A percentile compares a stretch with the other conserved stretches of the same genome.
phyloP scores from a whole-genome alignment of 2,329 filamentous ascomycete genomes.

The Diplodia intermedia region DNA sequence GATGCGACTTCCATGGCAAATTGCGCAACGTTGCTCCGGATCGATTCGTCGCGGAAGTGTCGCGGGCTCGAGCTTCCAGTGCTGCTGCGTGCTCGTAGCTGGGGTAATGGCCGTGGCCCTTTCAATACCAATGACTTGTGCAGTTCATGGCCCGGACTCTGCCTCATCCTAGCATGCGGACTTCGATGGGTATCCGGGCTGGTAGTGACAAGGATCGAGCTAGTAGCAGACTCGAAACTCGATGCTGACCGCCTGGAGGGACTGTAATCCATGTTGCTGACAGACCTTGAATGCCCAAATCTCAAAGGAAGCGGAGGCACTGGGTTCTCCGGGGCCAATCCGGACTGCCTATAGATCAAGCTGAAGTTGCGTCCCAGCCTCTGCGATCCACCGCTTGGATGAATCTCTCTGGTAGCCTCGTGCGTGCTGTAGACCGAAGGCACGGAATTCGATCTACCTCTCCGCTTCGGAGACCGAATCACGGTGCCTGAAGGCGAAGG shows the following conservation, averaged over 20 bases:
- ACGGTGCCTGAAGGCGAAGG: constrained; percentile 14
- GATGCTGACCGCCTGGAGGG: constrained; percentile 50
- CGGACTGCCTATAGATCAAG: constrained; percentile 37
- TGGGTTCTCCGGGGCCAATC: constrained; percentile 50
- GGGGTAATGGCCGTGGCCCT: constrained; percentile 41
- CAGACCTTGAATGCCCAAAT: constrained; percentile 38
- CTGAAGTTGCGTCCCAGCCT: constrained; percentile 37
- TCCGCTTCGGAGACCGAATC: constrained; percentile 22
- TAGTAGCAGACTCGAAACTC: constrained; percentile 50
- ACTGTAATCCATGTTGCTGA: constrained; percentile 41
- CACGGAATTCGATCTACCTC: constrained; percentile 28
- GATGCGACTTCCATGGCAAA: constrained; percentile 11
- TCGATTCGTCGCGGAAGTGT: constrained; percentile 36
- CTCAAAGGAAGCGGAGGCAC: constrained; percentile 53
- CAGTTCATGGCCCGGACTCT: constrained; percentile 47
- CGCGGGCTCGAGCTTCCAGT: constrained; percentile 31
- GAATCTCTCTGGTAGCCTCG: constrained; percentile 33
- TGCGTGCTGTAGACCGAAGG: constrained; percentile 22
- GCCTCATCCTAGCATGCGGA: constrained; percentile 43
- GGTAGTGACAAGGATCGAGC: constrained; percentile 49
- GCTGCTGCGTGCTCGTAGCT: neutral
- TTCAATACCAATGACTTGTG: constrained; percentile 42
- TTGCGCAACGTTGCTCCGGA: constrained; percentile 35
- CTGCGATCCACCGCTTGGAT: constrained; percentile 30
- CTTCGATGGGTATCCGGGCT: constrained; percentile 45